Percentiles rank a stretch among this genome's conserved stretches.
These are phyloP conservation scores for Clarireedia paspali DNA, from an alignment of 2,329 filamentous ascomycete genomes.

Conservation along the genomic window DNA sequence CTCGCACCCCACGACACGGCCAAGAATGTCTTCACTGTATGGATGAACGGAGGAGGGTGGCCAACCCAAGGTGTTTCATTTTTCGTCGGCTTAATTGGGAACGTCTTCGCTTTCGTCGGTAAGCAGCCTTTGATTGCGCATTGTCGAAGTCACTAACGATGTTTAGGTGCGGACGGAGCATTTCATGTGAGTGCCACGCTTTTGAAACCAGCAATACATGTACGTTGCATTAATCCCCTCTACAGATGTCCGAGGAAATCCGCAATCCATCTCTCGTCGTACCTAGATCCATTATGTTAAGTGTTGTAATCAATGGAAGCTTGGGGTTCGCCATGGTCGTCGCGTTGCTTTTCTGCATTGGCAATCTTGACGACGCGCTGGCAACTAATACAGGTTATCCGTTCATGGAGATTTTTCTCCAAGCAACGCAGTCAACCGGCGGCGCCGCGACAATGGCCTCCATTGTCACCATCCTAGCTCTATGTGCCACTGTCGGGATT, in stretches of 20 bases:
- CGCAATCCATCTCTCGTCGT: slow-evolving; percentile 5
- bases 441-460: slow-evolving; percentile 41
- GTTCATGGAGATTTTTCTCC: slow-evolving; percentile 44
- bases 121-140: neutral
- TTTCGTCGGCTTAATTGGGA: slow-evolving; percentile 32
- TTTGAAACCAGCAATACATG: neutral
- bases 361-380: slow-evolving; percentile 31
- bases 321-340: slow-evolving; percentile 36
- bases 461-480: slow-evolving; percentile 33
- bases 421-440: slow-evolving; percentile 36
- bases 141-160: neutral
- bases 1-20: slow-evolving; percentile 16
- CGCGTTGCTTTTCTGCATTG: slow-evolving; percentile 31
- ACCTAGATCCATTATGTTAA: slow-evolving; percentile 33
- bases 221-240: neutral
- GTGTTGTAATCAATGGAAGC: slow-evolving; percentile 38
- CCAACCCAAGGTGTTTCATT: slow-evolving; percentile 26
- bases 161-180: slow-evolving; percentile 6
- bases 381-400: slow-evolving; percentile 33
- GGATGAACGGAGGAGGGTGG: slow-evolving; percentile 27
- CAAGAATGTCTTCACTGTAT: slow-evolving; percentile 24
- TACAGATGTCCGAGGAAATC: slow-evolving; percentile 10
- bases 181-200: neutral
- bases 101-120: slow-evolving; percentile 16
- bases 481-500: slow-evolving; percentile 32